Base-by-base conservation (phyloP, 2,329 filamentous ascomycete genomes). In the Trichoderma sp. region DNA sequence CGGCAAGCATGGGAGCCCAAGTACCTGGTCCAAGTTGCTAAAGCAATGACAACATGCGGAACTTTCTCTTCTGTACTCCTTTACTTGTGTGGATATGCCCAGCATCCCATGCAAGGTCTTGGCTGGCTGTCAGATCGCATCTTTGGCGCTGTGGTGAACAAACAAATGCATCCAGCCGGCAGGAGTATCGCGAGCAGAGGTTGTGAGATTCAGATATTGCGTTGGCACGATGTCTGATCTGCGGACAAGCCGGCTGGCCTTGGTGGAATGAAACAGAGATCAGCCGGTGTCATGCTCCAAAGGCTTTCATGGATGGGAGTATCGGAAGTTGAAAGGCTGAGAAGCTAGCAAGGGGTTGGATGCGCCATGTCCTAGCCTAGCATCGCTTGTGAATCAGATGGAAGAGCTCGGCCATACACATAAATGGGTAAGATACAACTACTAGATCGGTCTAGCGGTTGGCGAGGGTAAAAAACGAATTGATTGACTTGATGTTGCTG, bases 71-170 rank as follows among this genome's bases (percentile, higher is more conserved):
- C 40, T 43, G 14, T 13, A 53, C 13, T 53, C 14, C 21, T 37
- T 21, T 53, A 14, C 16, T 19, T 53, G 7, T 2, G 6, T 4
- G 33, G 55, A 35, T 43, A 21, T 37, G 60, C 19, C 33, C 24
- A 27, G 19, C 21, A 11, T 19, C 29, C 47, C 21, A 6, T 19
- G 29, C 47, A 60, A 8, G 47, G 24, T 11, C 24, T 33, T 37
- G 55, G 19, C 43, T 24, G 43, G 57, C 53, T 49, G 40, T 21
- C 21, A 21, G 10, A 13, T 33, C 33, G 33, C 10, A 33, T 33
- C 8, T 11, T 58, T 68, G 55, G 33, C 53, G 64, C 55, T 52
- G 49, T 53, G 55, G 65, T 43, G 65, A 43, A 31, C 55, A 60
- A 21, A 53, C 56, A 43, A 29, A 53, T 60, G 43, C 55, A 27